Evolutionary conservation across 768 basidiomycete species (phyloP), one percentile per base, ranked within the genome.

Genomic region (Rhodotorula sphaerocarpa): DNA sequence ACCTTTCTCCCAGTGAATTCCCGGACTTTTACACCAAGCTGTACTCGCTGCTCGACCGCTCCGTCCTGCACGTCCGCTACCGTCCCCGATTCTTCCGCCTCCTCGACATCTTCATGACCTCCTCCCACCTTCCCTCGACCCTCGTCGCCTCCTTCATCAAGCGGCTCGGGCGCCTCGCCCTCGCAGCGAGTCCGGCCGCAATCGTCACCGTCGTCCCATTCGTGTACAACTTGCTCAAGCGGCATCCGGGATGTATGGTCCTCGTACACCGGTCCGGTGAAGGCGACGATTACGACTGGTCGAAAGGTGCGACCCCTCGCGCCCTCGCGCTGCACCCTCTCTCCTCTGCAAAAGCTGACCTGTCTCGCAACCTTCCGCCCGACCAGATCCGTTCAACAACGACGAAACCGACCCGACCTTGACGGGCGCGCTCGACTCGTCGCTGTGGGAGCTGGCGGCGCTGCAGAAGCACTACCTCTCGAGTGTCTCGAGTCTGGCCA

Each of bases 101-200:
- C 70, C 82, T 86, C 0, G 93, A 96, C 61, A 78, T 90, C 6
- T 97, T 96, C 78, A 79, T 97, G 60, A 83, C 86, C 59, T 96
- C 93, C 5, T 87, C 89, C 90, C 90, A 92, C 75, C 79, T 99
- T 20, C 90, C 95, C 4, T 83, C 88, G 1, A 82, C 86, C 3
- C 80, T 97, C n/a, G 80, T 97, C 28, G 93, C 93, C 11, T 90
- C 93, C 0, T 97, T 97, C 75, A 79, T 95, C 72, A 97, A 97
- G 75, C 84, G 89, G 9, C 80, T 99, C 34, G 82, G 90, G 4
- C 83, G 88, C 18, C 79, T 97, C 4, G 86, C 90, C 12, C 80
- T 97, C 16, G 78, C 79, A 34, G 90, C 92, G 0, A 88, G 92
- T 0, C 92, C 95, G 12, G 84, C 91, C 20, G 92, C 87, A 0